Base-by-base conservation (phyloP, 148 eudicot species). In the Cornus suecica region DNA sequence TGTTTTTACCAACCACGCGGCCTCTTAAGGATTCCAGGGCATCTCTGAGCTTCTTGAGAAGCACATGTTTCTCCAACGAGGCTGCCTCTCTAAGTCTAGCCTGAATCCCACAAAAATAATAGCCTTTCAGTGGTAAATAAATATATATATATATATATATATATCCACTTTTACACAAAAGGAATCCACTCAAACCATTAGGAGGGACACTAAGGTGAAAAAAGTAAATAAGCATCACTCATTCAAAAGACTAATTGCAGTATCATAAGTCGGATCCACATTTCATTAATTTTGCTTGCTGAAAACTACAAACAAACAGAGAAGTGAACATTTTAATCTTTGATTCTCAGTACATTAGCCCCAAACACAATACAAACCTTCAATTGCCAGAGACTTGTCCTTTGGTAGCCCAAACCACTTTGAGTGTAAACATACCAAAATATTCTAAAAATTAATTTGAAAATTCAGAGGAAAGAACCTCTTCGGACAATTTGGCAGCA, bases 1-100 rank as follows among this genome's bases (percentile, higher is more conserved):
- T 88, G 88, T 90, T 95, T 87, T 79, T 88, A 73, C 97, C 99
- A 68, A 91, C 89, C 76, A 92, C 90, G 66, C 99, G 97, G 22
- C 97, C 97, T 81, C 88, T 83, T 62, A 95, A 85, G 72, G 97
- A 84, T 81, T 95, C 99, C 79, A 95, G 90, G 25, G 97, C 94
- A 83, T 95, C 99, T 79, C 99, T 87, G 51, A 95, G 97, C 83
- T 91, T 95, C 85, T 87, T 95, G 68, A 95, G 73, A 70, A 95
- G 90, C 64, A 95, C 99, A 74, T 95, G 99, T 75, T 95, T 91
- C 90, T 95, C 99, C 83, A 93, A 75, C 37, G 97, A 89, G 79
- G 94, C 97, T 68, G 94, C 93, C 82, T 92, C 99, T 83, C 90
- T 85, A 29, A 92, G 84, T 80, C 90, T 91, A 68, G 93, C 95